Conservation (phyloP, 2,329 filamentous ascomycete species). For the Alternaria arborescens region DNA sequence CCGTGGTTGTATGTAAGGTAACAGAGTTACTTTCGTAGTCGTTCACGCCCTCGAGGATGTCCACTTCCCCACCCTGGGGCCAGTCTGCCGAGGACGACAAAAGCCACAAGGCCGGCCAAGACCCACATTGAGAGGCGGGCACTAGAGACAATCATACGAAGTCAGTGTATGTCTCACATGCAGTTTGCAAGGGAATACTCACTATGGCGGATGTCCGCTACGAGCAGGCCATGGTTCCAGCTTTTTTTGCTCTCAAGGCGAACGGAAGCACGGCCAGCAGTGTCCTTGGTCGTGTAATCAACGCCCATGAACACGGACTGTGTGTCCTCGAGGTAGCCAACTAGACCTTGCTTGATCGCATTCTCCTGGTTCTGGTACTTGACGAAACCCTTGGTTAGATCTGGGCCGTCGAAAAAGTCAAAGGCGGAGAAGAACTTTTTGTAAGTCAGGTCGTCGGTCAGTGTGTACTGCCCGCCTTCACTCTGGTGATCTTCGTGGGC, state of each 20-base stretch:
- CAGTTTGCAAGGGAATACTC: background rate
- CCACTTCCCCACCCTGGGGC: slow-evolving; percentile 47
- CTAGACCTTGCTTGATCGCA: slow-evolving; percentile 22
- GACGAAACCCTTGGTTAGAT: slow-evolving; percentile 45
- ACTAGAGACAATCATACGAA: slow-evolving; percentile 12
- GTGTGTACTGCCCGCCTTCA: slow-evolving; percentile 23
- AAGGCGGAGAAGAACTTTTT: slow-evolving; percentile 47
- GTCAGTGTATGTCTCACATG: background rate
- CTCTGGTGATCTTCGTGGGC: slow-evolving; percentile 4
- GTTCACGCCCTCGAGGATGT: slow-evolving; percentile 51
- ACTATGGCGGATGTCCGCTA: slow-evolving; percentile 47
- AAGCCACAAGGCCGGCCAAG: slow-evolving; percentile 49
- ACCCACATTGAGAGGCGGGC: slow-evolving; percentile 41
- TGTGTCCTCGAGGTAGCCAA: slow-evolving; percentile 31
- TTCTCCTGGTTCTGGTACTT: slow-evolving; percentile 33
- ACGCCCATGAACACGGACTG: slow-evolving; percentile 52
- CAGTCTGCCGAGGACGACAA: slow-evolving; percentile 39
- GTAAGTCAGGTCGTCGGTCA: slow-evolving; percentile 40
- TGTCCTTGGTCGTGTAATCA: slow-evolving; percentile 47
- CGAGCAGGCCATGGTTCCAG: slow-evolving; percentile 43
- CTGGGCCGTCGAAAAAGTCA: slow-evolving; percentile 38
- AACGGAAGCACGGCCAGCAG: slow-evolving; percentile 40
- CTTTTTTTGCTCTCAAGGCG: slow-evolving; percentile 43
- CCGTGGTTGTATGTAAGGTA: slow-evolving; percentile 44
- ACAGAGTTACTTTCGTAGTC: slow-evolving; percentile 36